Percentiles rank a stretch among this genome's conserved stretches.
Evolutionary conservation across 1,139 yeast genomes (phyloP).

Genomic region (Lodderomyces beijingensis): DNA sequence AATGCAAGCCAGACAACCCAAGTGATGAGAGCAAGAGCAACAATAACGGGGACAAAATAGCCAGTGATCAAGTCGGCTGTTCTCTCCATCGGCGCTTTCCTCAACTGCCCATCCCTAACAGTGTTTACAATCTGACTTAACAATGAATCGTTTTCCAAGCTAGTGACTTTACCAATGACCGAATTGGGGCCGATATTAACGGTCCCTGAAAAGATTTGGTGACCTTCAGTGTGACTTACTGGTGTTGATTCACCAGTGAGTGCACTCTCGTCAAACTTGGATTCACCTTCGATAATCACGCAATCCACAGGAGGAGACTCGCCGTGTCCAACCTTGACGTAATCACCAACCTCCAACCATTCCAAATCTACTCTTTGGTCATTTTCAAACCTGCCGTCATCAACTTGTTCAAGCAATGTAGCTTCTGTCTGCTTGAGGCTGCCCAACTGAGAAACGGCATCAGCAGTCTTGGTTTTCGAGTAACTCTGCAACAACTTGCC

Average conservation of each 20-base stretch:
- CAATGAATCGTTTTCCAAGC: slow-evolving; percentile 61
- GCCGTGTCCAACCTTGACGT: slow-evolving; percentile 56
- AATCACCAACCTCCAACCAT: slow-evolving; percentile 60
- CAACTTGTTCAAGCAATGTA: slow-evolving; percentile 34
- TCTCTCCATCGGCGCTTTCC: slow-evolving; percentile 72
- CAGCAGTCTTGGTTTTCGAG: slow-evolving; percentile 64
- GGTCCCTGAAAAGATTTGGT: slow-evolving; percentile 70
- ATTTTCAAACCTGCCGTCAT: slow-evolving; percentile 18
- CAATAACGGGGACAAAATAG: slow-evolving; percentile 67
- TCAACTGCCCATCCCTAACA: slow-evolving; percentile 70
- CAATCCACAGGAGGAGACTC: slow-evolving; percentile 74
- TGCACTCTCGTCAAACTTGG: slow-evolving; percentile 73
- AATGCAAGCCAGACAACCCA: slow-evolving; percentile 67
- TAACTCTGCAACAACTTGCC: slow-evolving; percentile 66
- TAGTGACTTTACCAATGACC: slow-evolving; percentile 52
- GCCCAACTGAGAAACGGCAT: slow-evolving; percentile 54
- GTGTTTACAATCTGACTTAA: slow-evolving; percentile 67
- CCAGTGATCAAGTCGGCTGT: slow-evolving; percentile 70
- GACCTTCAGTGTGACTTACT: slow-evolving; percentile 47
- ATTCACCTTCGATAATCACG: slow-evolving; percentile 50
- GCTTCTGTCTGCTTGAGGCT: slow-evolving; percentile 50
- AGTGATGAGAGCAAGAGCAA: slow-evolving; percentile 54
- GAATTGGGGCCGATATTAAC: slow-evolving; percentile 57
- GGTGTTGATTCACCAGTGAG: slow-evolving; percentile 69
- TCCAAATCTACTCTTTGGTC: slow-evolving; percentile 44